Conservation (phyloP, 768 basidiomycete genomes). For the Suillus occidentalis region DNA sequence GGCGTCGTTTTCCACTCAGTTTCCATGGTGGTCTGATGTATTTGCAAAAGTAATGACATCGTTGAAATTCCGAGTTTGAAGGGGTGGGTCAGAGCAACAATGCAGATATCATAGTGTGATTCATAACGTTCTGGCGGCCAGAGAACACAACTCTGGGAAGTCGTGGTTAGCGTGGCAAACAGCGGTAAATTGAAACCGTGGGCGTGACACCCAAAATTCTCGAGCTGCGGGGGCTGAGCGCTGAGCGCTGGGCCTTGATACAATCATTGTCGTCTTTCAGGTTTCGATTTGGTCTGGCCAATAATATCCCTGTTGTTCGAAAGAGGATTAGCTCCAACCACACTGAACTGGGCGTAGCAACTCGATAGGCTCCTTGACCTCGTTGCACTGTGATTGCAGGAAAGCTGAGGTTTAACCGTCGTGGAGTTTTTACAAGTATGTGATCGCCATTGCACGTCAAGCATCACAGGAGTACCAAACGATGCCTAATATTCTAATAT, state of each 20-base stretch:
- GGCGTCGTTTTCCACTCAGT: not conserved
- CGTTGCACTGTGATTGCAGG: not conserved
- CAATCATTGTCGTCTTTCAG: not conserved
- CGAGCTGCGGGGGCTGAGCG: not conserved
- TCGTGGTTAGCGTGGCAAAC: no score
- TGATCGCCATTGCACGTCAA: not conserved
- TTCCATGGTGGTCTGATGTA: not conserved
- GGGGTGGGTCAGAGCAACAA: not conserved
- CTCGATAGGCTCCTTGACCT: not conserved
- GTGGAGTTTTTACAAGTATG: no score
- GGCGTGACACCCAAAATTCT: not conserved
- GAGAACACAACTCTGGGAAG: no score
- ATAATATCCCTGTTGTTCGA: not conserved
- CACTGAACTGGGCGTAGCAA: not conserved
- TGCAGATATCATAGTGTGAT: not conserved
- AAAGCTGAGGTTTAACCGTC: not conserved
- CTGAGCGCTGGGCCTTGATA: not conserved
- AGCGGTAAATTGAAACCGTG: no score
- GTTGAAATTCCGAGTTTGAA: not conserved
- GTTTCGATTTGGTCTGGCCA: not conserved
- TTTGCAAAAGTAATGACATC: not conserved
- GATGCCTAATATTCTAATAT: no score
- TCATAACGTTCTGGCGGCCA: no score
- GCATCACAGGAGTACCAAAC: not conserved
- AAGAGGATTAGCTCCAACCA: not conserved